Percentiles rank a stretch among this genome's conserved stretches.
These are phyloP conservation scores for Kodamaea kaohsiungensis DNA, from an alignment of 805 yeast species.

Conservation along the genomic window DNA sequence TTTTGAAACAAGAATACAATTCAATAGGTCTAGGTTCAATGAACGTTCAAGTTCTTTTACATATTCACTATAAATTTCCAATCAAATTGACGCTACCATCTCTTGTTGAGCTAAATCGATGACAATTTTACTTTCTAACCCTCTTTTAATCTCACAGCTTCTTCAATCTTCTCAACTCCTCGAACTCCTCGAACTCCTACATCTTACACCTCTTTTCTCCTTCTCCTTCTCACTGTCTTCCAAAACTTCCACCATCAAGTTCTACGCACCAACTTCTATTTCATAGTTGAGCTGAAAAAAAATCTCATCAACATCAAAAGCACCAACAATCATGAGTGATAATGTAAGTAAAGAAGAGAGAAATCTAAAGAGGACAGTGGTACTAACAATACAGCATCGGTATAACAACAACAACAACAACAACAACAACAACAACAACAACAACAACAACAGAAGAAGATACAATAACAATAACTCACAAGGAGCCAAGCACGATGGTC, in stretches of 20 bases:
- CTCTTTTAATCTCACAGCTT: too few species aligned
- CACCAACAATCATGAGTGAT: conserved; percentile 10
- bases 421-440: neutral
- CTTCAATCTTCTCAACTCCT: too few species aligned
- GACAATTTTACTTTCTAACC: too few species aligned
- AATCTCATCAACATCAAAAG: conserved; percentile 1
- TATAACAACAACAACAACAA: neutral
- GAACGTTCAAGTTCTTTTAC: too few species aligned
- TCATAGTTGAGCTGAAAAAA: neutral
- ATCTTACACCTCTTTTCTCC: too few species aligned
- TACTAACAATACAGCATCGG: conserved; percentile 1
- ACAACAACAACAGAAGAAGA: conserved; percentile 20
- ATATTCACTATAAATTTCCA: too few species aligned
- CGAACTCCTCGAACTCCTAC: too few species aligned
- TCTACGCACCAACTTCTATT: neutral
- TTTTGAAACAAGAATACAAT: too few species aligned
- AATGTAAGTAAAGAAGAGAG: neutral
- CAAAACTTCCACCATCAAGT: neutral
- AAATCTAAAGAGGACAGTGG: neutral
- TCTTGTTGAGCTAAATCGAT: too few species aligned
- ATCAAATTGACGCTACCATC: too few species aligned
- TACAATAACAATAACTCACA: conserved; percentile 15
- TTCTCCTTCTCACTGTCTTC: neutral
- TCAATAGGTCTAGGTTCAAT: too few species aligned
- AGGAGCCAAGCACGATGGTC: conserved; percentile 54